Base-by-base conservation (phyloP, 176 grass and related monocot genomes). In the Lolium multiflorum region DNA sequence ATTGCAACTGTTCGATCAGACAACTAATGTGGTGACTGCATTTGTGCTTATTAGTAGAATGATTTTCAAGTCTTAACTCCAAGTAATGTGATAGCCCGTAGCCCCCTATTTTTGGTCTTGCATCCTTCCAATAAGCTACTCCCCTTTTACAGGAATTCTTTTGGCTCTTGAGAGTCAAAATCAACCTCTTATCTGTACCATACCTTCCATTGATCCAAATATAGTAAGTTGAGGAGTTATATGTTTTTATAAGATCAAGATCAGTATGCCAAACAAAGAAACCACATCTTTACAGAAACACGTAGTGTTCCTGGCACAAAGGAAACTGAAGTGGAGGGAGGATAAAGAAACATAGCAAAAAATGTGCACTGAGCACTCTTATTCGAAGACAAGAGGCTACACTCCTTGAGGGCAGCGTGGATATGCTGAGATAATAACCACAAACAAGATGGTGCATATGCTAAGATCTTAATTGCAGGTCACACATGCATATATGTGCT, bases 401-500 rank as follows among this genome's bases (percentile, higher is more conserved):
- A 11, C n/a, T 62, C 60, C 3, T 11, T 62, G 21, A 63, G 14
- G 38, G 13, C n/a, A 47, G 13, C 5, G n/a, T n/a, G n/a, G 28
- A 31, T 31, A 31, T 1, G 25, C 75, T n/a, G 55, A 78, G 26
- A 39, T 15, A 6, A 61, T 61, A 25, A 60, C 70, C 35, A 48
- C 13, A 74, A 3, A 74, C n/a, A 74, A 73, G 2, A 49, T 20
- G 6, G n/a, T 28, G 61, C 24, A 28, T 15, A 28, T 2, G n/a
- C 58, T 60, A 57, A 28, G 62, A 65, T 66, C 13, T 4, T 79
- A 79, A 61, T 16, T 61, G 77, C n/a, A 18, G 59, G 61, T 26
- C 25, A 81, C 43, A 51, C 43, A 81, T 2, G 5, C 78, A 81
- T 66, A 64, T 11, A 48, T 37, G 24, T 20, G 26, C 58, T 66